Evolutionary conservation across 306 rosid genomes (phyloP).

Genomic region (Cyamopsis tetragonoloba): DNA sequence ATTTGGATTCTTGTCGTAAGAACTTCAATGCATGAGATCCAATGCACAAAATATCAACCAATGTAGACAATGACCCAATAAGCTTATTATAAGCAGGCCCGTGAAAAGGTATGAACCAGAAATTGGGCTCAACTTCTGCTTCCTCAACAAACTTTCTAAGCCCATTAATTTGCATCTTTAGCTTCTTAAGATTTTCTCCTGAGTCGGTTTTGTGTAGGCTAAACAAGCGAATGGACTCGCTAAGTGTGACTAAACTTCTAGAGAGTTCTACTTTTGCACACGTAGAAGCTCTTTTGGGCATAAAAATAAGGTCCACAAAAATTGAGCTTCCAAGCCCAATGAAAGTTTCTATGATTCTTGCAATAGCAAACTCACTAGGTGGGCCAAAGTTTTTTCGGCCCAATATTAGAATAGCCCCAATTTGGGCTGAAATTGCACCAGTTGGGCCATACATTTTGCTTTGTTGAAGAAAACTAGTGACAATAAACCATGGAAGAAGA

Average conservation of each 20-base stretch:
- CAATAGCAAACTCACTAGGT: slow-evolving; percentile 50
- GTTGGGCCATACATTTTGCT: slow-evolving; percentile 55
- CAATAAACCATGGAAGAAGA: slow-evolving; percentile 59
- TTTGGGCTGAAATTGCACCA: slow-evolving; percentile 49
- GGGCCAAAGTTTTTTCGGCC: slow-evolving; percentile 53
- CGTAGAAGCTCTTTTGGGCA: slow-evolving; percentile 54
- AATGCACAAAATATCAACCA: slow-evolving; percentile 37
- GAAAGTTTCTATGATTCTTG: slow-evolving; percentile 49
- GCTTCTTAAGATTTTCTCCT: slow-evolving; percentile 23
- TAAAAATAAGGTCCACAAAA: slow-evolving; percentile 39
- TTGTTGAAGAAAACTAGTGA: slow-evolving; percentile 51
- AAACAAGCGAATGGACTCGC: slow-evolving; percentile 35
- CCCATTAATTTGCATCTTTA: slow-evolving; percentile 27
- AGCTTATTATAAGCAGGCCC: slow-evolving; percentile 35
- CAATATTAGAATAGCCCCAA: slow-evolving; percentile 49
- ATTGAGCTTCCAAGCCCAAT: slow-evolving; percentile 44
- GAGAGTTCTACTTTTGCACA: slow-evolving; percentile 44
- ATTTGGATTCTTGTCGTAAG: slow-evolving; percentile 29
- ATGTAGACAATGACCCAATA: slow-evolving; percentile 38
- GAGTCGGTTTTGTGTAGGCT: slow-evolving; percentile 8
- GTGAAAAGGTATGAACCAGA: slow-evolving; percentile 57
- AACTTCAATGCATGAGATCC: slow-evolving; percentile 31
- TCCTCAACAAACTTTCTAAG: slow-evolving; percentile 41
- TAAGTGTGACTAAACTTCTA: slow-evolving; percentile 30
- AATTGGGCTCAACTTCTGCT: slow-evolving; percentile 58